Base-by-base conservation (phyloP, 2,329 filamentous ascomycete genomes). In the Boeremia lycopersici region DNA sequence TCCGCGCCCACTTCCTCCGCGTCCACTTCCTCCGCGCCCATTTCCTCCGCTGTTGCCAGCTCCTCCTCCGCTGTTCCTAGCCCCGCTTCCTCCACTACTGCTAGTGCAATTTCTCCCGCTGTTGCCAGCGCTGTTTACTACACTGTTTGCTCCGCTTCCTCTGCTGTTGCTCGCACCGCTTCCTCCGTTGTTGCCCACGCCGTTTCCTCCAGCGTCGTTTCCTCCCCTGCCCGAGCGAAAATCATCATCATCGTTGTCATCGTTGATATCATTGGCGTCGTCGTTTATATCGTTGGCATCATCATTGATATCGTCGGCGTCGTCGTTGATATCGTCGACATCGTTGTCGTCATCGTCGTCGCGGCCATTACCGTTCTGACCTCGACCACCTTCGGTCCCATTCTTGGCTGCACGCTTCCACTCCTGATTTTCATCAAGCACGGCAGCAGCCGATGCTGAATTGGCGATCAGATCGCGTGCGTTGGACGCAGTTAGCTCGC, bases 371-470 rank as follows among this genome's bases (percentile, higher is more conserved):
- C 31, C 31, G 13, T 36, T 48, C 10, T 31, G 39, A 4, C 26
- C 17, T 2, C 15, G 17, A 10, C 34, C 34, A 13, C 33, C 26
- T 6, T 33, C 33, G 1, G 40, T 54, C 1, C 10, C 23, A 15
- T 54, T 54, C 2, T 23, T 40, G 11, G 33, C 29, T 40, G 40
- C 29, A 17, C 45, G 45, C 33, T 47, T 48, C 33, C n/a, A 23
- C 28, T 48, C 39, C 17, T 48, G 34, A 28, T 34, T 28, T 30
- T 28, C 45, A 13, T 39, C 45, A 23, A 48, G 38, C 3, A 33
- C 13, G 3, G 38, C 33, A 34, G 12, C 23, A 25, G 23, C 40
- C 34, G 45, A 3, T 7, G 45, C 45, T 9, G 23, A 40, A 30
- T 13, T 6, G 15, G 19, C 8, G 11, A 34, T 54, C 40, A 48